Percentiles rank a stretch among this genome's conserved stretches.
These are phyloP conservation scores for Meredithiella fracta DNA, from an alignment of 2,329 filamentous ascomycete species.

Conservation along the genomic window DNA sequence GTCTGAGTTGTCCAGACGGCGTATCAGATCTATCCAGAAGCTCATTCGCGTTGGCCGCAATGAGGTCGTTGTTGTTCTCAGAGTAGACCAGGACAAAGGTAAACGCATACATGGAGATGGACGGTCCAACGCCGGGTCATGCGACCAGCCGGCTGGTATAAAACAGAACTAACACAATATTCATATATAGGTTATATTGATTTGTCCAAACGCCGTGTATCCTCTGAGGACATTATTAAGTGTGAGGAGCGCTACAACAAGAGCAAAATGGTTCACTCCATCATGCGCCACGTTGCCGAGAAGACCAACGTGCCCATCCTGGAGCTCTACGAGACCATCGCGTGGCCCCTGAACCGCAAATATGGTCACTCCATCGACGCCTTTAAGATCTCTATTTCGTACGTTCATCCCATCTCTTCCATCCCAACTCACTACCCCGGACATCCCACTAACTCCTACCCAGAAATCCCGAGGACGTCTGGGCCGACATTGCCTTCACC, in stretches of 20 bases:
- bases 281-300: constrained; percentile 97
- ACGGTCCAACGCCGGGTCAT: background rate
- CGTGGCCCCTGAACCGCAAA: constrained; percentile 95
- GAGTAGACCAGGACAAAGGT: constrained; percentile 99
- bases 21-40: constrained; percentile 98
- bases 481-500: constrained; percentile 83
- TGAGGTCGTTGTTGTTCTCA: constrained; percentile 93
- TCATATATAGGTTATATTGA: constrained; percentile 61
- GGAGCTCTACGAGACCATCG: constrained; percentile 81
- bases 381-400: constrained; percentile 98
- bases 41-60: constrained; percentile 95
- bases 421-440: background rate
- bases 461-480: constrained; percentile 69
- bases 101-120: constrained; percentile 13
- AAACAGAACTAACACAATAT: background rate
- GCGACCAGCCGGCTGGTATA: background rate
- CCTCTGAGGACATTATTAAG: constrained; percentile 91
- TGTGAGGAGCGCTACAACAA: constrained; percentile 99
- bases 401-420: constrained; percentile 21
- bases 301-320: constrained; percentile 93
- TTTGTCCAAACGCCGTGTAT: constrained; percentile 94
- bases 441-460: background rate
- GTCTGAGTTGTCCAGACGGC: constrained; percentile 89
- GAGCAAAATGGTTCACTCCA: constrained; percentile 97
- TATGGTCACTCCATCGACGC: constrained; percentile 94